A percentile compares a stretch with the other conserved stretches of the same genome.
Conservation (phyloP, 148 eudicot species). For the Nepenthes mirabilis region DNA sequence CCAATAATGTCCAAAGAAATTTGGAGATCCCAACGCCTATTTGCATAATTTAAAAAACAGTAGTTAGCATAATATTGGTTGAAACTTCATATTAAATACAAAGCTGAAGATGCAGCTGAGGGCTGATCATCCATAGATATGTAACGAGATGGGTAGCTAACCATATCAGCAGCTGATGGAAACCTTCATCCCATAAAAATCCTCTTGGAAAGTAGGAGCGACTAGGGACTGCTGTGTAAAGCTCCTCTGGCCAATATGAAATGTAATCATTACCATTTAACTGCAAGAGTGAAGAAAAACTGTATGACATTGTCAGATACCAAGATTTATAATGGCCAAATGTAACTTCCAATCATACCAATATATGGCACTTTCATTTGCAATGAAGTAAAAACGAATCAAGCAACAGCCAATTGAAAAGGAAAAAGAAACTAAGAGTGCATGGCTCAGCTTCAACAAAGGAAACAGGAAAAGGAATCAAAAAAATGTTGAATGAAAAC, state of each 20-base stretch:
- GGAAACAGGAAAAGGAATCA: too few relatives aligned
- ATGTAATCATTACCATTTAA: constrained; percentile 33
- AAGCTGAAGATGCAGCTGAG: not conserved
- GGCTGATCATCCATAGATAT: not conserved
- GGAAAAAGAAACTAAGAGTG: too few relatives aligned
- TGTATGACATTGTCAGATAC: constrained; percentile 17
- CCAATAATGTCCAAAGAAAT: constrained; percentile 86
- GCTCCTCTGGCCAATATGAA: constrained; percentile 95
- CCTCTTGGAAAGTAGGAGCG: constrained; percentile 96
- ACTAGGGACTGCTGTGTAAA: constrained; percentile 97
- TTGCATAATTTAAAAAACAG: not conserved
- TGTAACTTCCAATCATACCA: not conserved
- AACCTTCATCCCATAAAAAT: constrained; percentile 98
- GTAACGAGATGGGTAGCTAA: constrained; percentile 20
- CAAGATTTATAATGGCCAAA: constrained; percentile 2
- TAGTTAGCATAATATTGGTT: not conserved
- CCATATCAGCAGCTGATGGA: constrained; percentile 93
- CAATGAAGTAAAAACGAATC: too few relatives aligned
- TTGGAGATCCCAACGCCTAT: constrained; percentile 49
- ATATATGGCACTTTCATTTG: not conserved
- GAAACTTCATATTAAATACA: not conserved
- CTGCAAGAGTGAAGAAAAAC: constrained; percentile 38
- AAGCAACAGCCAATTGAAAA: too few relatives aligned
- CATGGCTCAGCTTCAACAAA: too few relatives aligned
- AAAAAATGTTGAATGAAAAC: too few relatives aligned